A percentile compares a stretch with the other conserved stretches of the same genome.
Evolutionary conservation across 1,284 basidiomycete species (phyloP).

Genomic region (Fomitiporia mediterranea): DNA sequence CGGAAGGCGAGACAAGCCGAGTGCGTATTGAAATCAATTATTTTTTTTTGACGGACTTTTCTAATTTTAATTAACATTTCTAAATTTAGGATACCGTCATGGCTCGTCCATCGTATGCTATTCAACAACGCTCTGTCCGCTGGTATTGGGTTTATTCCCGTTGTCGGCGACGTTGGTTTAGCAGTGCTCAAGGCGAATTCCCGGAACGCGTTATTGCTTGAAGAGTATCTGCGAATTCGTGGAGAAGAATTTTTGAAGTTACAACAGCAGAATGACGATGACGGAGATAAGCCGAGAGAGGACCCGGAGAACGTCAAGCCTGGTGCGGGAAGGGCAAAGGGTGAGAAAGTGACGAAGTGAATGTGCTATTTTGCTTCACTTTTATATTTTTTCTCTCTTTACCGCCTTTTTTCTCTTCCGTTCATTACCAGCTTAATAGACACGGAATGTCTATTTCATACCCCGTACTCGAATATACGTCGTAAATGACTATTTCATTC

Average conservation of each 20-base stretch:
- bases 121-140: slow-evolving; percentile 75
- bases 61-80: not conserved
- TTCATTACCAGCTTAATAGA: too few relatives aligned
- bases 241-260: slow-evolving; percentile 59
- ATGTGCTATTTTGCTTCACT: not conserved
- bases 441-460: too few relatives aligned
- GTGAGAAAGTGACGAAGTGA: slow-evolving; percentile 26
- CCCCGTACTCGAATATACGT: too few relatives aligned
- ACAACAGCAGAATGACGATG: too few relatives aligned
- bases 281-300: slow-evolving; percentile 26
- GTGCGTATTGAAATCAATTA: slow-evolving; percentile 28
- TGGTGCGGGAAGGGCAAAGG: slow-evolving; percentile 40
- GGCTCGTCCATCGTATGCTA: slow-evolving; percentile 72
- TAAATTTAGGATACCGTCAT: slow-evolving; percentile 49
- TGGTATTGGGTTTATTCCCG: slow-evolving; percentile 70
- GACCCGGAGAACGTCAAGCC: slow-evolving; percentile 47
- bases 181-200: slow-evolving; percentile 85
- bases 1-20: slow-evolving; percentile 73
- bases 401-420: too few relatives aligned
- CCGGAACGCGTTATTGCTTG: slow-evolving; percentile 75
- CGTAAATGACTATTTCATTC: too few relatives aligned
- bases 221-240: slow-evolving; percentile 66
- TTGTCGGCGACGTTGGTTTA: slow-evolving; percentile 75
- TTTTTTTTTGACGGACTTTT: not conserved
- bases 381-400: not conserved